Percentiles rank a stretch among this genome's conserved stretches.
phyloP scores from a whole-genome alignment of 768 basidiomycete genomes.

The Nidularia pulvinata region DNA sequence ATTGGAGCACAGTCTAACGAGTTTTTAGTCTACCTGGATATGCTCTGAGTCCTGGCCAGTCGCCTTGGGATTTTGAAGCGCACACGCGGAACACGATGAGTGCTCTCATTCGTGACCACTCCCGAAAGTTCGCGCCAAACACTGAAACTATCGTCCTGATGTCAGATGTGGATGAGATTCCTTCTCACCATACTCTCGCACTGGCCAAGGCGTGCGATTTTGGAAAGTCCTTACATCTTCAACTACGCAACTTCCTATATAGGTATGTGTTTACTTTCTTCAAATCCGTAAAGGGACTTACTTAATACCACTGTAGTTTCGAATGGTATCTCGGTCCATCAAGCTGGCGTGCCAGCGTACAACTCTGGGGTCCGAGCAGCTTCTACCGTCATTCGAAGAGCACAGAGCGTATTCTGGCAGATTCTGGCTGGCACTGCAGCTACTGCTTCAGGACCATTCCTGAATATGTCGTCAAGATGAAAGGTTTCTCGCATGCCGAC shows the following conservation, averaged over 20 bases:
- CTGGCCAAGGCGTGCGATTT: conserved; percentile 56
- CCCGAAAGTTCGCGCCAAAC: conserved; percentile 22
- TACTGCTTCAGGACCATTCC: conserved; percentile 63
- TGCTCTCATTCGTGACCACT: conserved; percentile 34
- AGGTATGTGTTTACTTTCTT: conserved; percentile 30
- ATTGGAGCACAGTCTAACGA: neutral
- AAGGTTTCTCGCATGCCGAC: conserved; percentile 61
- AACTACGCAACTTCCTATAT: conserved; percentile 61
- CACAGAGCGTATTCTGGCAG: conserved; percentile 46
- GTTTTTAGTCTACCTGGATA: conserved; percentile 41
- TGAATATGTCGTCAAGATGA: conserved; percentile 62
- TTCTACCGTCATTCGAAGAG: conserved; percentile 51
- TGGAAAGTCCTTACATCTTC: conserved; percentile 53
- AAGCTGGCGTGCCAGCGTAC: conserved; percentile 58
- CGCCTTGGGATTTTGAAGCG: conserved; percentile 51
- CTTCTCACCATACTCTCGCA: conserved; percentile 45
- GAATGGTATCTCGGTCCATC: conserved; percentile 56
- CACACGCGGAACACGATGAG: conserved; percentile 51
- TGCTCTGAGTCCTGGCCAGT: conserved; percentile 35
- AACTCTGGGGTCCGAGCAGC: conserved; percentile 38
- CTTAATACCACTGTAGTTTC: conserved; percentile 25
- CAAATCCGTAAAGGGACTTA: neutral
- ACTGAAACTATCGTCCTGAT: conserved; percentile 50
- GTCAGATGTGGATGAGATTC: conserved; percentile 67
- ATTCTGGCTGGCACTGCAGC: conserved; percentile 72